Evolutionary conservation across 345 rosid species (phyloP).

Genomic region (Hibiscus syriacus): DNA sequence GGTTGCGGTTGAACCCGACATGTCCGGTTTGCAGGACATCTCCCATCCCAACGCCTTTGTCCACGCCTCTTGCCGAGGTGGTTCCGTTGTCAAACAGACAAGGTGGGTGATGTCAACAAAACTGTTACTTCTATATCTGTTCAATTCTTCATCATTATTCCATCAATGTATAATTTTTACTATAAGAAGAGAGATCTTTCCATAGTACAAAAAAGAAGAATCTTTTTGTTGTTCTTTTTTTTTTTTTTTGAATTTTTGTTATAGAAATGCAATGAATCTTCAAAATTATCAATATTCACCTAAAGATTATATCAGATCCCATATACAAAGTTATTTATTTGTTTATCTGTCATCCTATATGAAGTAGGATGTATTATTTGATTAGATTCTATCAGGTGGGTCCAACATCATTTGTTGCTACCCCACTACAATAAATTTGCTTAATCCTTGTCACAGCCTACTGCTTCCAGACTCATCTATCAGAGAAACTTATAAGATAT

Average conservation of each 20-base stretch:
- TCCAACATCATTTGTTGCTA: no score
- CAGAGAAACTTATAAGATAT: no score
- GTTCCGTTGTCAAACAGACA: slow-evolving; percentile 55
- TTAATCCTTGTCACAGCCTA: no score
- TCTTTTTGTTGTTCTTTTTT: no score
- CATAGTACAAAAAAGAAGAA: not conserved
- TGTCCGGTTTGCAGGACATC: slow-evolving; percentile 85
- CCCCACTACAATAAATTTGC: no score
- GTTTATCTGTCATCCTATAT: no score
- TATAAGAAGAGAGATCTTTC: not conserved
- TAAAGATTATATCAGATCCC: no score
- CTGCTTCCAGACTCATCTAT: no score
- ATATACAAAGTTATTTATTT: no score
- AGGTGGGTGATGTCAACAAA: slow-evolving; percentile 15
- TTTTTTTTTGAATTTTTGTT: not conserved
- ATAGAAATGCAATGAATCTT: not conserved
- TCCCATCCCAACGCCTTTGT: slow-evolving; percentile 70
- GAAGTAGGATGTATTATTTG: no score
- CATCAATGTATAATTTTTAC: not conserved
- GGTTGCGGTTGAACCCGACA: slow-evolving; percentile 67
- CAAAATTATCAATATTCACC: no score
- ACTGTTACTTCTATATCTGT: not conserved
- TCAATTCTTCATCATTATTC: not conserved
- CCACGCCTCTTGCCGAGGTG: slow-evolving; percentile 83
- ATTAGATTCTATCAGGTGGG: no score